phyloP scores from a whole-genome alignment of 495 filamentous ascomycete genomes.

The Aspergillus biplanus region DNA sequence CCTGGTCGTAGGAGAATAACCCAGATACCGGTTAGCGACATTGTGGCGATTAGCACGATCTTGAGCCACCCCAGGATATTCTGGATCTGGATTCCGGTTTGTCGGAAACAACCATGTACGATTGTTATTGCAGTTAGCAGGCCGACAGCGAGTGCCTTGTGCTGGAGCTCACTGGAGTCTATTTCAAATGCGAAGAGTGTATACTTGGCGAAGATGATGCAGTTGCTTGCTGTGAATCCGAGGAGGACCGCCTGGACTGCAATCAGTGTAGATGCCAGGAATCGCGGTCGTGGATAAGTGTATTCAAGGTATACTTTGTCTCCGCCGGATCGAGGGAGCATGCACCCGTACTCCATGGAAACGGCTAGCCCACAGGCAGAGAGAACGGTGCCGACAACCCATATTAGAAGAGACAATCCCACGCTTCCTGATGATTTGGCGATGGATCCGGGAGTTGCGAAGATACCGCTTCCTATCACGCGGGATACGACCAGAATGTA shows the following conservation, averaged over 20 bases:
- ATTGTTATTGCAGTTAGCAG: slow-evolving; percentile 43
- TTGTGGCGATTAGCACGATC: slow-evolving; percentile 48
- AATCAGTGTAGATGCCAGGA: slow-evolving; percentile 69
- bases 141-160: slow-evolving; percentile 40
- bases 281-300: slow-evolving; percentile 69
- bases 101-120: slow-evolving; percentile 43
- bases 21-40: slow-evolving; percentile 48
- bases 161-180: slow-evolving; percentile 38
- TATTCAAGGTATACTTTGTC: slow-evolving; percentile 79
- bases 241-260: slow-evolving; percentile 69
- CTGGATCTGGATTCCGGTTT: slow-evolving; percentile 46
- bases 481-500: slow-evolving; percentile 78
- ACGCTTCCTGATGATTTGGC: slow-evolving; percentile 68
- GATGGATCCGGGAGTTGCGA: slow-evolving; percentile 73
- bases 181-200: slow-evolving; percentile 44
- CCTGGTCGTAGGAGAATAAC: slow-evolving; percentile 39
- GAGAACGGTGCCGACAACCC: slow-evolving; percentile 65
- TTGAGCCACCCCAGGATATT: slow-evolving; percentile 54
- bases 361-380: slow-evolving; percentile 63
- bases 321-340: slow-evolving; percentile 72
- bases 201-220: slow-evolving; percentile 50
- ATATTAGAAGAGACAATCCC: slow-evolving; percentile 65
- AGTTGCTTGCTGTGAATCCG: slow-evolving; percentile 63
- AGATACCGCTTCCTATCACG: slow-evolving; percentile 77
- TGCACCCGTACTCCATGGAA: slow-evolving; percentile 70